Base-by-base conservation (phyloP, 768 basidiomycete genomes). In the Hygrophoropsis aurantiaca region DNA sequence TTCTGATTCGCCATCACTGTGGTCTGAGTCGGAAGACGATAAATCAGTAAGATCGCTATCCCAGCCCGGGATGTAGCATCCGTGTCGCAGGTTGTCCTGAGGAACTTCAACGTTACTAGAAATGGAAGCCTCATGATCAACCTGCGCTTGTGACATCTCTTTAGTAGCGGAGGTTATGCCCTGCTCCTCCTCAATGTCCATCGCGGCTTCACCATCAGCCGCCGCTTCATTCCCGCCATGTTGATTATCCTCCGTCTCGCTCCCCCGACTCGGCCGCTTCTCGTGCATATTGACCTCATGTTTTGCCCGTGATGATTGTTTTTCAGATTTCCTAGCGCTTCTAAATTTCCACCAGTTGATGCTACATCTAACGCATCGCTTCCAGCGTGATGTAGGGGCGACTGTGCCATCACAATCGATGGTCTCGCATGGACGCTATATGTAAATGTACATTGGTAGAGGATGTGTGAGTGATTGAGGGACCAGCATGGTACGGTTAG, bases 41-140 rank as follows among this genome's bases (percentile, higher is more conserved):
- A 61, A 44, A 1, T 59, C 48, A 5, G 59, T 57, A 42, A 64
- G 51, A 38, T 61, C 56, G n/a, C 61, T 58, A 23, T 59, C 57
- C 61, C 61, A 61, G 27, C 53, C 47, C 3, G 40, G 44, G 24
- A 56, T 46, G 9, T 16, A 25, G 2, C 18, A 20, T 32, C 25
- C 16, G 11, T n/a, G n/a, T 19, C 10, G 11, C 25, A 39, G 20
- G n/a, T n/a, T n/a, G 23, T 15, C 18, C 46, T 24, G 16, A 19
- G 42, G 42, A 47, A 47, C n/a, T 19, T 30, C 27, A 6, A 30
- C 27, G 13, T 13, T 6, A 30, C 13, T 6, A 6, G 13, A 30
- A 13, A 13, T 30, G 27, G 13, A 6, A 13, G 27, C 27, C 27
- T 13, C 27, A 30, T 7, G 27, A 30, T n/a, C n/a, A n/a, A n/a